These are phyloP conservation scores for Mariannaea elegans DNA, from an alignment of 2,329 filamentous ascomycete genomes.

Conservation along the genomic window DNA sequence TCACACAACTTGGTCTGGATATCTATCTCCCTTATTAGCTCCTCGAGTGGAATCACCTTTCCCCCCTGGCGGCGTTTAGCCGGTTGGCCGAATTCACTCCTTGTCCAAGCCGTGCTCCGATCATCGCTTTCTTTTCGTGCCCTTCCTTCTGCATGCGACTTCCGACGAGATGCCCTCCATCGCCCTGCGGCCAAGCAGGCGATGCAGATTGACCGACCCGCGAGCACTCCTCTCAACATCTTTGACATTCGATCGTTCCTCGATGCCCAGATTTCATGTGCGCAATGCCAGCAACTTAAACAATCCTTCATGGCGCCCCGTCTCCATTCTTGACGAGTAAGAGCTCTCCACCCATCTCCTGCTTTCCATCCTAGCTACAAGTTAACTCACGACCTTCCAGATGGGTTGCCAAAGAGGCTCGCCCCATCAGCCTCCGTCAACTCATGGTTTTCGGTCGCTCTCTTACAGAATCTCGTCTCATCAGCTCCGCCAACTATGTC, in stretches of 20 bases:
- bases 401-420: constrained; percentile 91
- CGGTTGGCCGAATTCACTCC: neutral
- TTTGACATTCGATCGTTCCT: neutral
- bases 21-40: neutral
- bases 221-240: constrained; percentile 24
- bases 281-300: constrained; percentile 41
- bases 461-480: constrained; percentile 85
- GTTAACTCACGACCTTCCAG: constrained; percentile 55
- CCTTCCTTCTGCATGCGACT: constrained; percentile 46
- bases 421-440: constrained; percentile 95
- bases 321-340: constrained; percentile 72
- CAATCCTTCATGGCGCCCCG: constrained; percentile 66
- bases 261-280: constrained; percentile 24
- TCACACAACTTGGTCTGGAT: neutral
- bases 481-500: constrained; percentile 97
- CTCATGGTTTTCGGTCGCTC: constrained; percentile 97
- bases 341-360: constrained; percentile 34
- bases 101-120: neutral
- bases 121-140: neutral
- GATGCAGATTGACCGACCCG: constrained; percentile 46
- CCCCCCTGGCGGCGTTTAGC: neutral
- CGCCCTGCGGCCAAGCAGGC: constrained; percentile 57
- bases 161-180: constrained; percentile 54
- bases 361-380: constrained; percentile 11
- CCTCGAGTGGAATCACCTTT: neutral